These are phyloP conservation scores for Arabidopsis suecica DNA, from an alignment of 345 rosid genomes.

Conservation along the genomic window DNA sequence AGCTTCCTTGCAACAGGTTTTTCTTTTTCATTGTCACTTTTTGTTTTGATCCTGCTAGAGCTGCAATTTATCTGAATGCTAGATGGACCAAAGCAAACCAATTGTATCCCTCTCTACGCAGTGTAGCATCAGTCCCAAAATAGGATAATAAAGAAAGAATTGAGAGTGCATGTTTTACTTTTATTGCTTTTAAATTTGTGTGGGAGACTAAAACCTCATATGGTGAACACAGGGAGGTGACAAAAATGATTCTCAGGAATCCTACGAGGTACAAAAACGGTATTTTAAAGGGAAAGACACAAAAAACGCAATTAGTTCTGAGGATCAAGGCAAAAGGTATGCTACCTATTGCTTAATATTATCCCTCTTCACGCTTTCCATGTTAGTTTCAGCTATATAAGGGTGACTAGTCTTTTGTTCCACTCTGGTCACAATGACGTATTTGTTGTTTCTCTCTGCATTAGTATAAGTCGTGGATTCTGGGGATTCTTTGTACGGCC, in stretches of 20 bases:
- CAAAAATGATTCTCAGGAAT: conserved; percentile 53
- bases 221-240: conserved; percentile 68
- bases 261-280: conserved; percentile 50
- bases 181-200: background rate
- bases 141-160: conserved; percentile 14
- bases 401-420: conserved; percentile 8
- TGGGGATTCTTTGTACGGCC: conserved; percentile 60
- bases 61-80: conserved; percentile 25
- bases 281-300: conserved; percentile 55
- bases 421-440: conserved; percentile 36
- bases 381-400: conserved; percentile 32
- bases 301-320: conserved; percentile 43
- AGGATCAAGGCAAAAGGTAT: conserved; percentile 64
- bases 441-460: conserved; percentile 24
- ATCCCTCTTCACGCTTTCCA: background rate
- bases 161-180: conserved; percentile 10
- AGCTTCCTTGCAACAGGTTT: conserved; percentile 84
- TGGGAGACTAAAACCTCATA: conserved; percentile 37
- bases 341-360: conserved; percentile 28
- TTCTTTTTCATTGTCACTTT: conserved; percentile 20
- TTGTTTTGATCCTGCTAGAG: conserved; percentile 10
- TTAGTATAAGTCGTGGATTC: conserved; percentile 62
- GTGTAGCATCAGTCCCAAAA: conserved; percentile 2
- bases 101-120: conserved; percentile 1
- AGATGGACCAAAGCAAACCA: conserved; percentile 34